These are phyloP conservation scores for Trametes elegans DNA, from an alignment of 768 basidiomycete genomes.

Conservation along the genomic window DNA sequence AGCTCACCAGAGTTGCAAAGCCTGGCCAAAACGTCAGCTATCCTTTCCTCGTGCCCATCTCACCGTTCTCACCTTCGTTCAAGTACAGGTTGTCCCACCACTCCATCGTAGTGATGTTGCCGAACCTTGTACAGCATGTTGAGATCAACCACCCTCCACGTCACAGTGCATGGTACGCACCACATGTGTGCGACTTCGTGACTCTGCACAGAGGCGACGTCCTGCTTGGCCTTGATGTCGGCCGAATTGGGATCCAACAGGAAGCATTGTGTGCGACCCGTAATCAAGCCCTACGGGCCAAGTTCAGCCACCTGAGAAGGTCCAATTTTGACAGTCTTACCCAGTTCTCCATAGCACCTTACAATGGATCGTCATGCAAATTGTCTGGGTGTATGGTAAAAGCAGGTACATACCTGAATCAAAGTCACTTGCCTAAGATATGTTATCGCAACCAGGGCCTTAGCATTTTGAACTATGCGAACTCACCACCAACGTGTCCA, in stretches of 20 bases:
- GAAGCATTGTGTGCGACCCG: conserved; percentile 79
- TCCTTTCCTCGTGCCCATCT: too few species aligned
- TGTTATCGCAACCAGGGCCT: too few species aligned
- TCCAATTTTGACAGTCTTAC: conserved; percentile 32
- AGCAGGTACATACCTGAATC: conserved; percentile 49
- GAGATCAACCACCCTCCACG: neutral
- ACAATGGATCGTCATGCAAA: neutral
- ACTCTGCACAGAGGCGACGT: conserved; percentile 70
- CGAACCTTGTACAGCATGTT: conserved; percentile 56
- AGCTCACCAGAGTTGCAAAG: conserved; percentile 71
- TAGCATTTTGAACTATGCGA: too few species aligned
- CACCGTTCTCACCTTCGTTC: conserved; percentile 57
- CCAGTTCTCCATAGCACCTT: conserved; percentile 92
- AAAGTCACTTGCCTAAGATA: conserved; percentile 79
- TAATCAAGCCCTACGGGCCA: conserved; percentile 15
- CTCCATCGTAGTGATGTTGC: conserved; percentile 91
- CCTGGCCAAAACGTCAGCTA: conserved; percentile 37
- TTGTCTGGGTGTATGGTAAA: neutral
- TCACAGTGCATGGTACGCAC: conserved; percentile 31
- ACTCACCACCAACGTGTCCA: conserved; percentile 83
- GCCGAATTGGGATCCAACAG: conserved; percentile 74
- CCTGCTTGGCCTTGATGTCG: conserved; percentile 75
- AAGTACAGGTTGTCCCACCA: conserved; percentile 90
- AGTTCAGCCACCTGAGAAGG: neutral
- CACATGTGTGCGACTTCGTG: conserved; percentile 91